Conservation (phyloP, 2,329 filamentous ascomycete species). For the Claviceps humidiphila region DNA sequence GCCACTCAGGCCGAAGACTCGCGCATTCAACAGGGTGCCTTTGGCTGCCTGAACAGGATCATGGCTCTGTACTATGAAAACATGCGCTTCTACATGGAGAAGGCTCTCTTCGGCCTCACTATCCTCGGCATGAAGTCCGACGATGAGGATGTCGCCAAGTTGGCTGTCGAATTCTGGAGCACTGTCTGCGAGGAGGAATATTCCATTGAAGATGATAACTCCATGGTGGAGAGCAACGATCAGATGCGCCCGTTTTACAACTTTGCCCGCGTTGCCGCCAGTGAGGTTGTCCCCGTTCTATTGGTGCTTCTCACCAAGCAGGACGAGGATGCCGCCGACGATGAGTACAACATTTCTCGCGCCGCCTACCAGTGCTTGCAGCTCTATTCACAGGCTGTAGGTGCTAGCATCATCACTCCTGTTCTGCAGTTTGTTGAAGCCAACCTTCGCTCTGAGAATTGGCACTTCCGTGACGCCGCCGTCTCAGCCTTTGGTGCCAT, state of each 20-base stretch:
- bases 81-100: constrained; percentile 99
- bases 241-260: constrained; percentile 90
- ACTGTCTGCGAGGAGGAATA: constrained; percentile 99
- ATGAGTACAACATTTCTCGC: constrained; percentile 93
- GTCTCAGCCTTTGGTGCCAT: constrained; percentile 97
- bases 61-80: constrained; percentile 99
- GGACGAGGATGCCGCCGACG: constrained; percentile 90
- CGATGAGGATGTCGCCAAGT: constrained; percentile 94
- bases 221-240: constrained; percentile 57
- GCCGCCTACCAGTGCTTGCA: constrained; percentile 94
- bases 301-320: constrained; percentile 85
- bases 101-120: constrained; percentile 92
- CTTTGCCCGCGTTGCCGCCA: constrained; percentile 84
- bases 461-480: constrained; percentile 88
- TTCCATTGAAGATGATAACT: constrained; percentile 93
- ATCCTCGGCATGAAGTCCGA: constrained; percentile 98
- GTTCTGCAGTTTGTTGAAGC: constrained; percentile 86
- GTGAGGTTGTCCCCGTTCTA: constrained; percentile 87
- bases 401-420: constrained; percentile 67
- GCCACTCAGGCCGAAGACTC: constrained; percentile 87
- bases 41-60: constrained; percentile 94
- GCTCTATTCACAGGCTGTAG: constrained; percentile 87
- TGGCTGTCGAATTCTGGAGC: constrained; percentile 99
- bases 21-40: constrained; percentile 88
- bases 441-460: constrained; percentile 82